Evolutionary conservation across 1,284 basidiomycete species (phyloP), one percentile per base, ranked within the genome.

Genomic region (Anthracocystis panici-leucophaei): DNA sequence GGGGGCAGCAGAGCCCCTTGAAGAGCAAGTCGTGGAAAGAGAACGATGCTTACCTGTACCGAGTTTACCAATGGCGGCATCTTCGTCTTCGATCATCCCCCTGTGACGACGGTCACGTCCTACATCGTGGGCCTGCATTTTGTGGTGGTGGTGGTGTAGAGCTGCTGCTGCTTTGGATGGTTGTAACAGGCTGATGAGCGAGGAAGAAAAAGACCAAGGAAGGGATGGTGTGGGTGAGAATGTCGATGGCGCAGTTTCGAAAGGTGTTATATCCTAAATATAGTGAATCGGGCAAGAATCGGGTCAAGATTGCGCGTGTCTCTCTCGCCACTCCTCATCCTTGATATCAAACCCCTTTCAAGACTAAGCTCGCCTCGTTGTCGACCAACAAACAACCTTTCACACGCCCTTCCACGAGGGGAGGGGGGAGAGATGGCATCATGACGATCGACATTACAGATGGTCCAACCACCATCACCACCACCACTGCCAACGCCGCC

Each of bases 51-150:
- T 21, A 56, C 54, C 54, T 56, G 62, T 42, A 7, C 79, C 79
- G 16, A 80, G 73, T 49, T 74, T 75, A 18, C 79, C 79, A 18
- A 72, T 61, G 14, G 75, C 74, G 14, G 79, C 79, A 54, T 80
- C 79, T 29, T 80, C 77, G 48, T 79, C 76, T 29, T 80, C 79
- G 42, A 66, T 66, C 50, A 65, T 57, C 23, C 75, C 74, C 8
- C 77, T 50, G 53, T 76, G 74, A 20, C 65, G 68, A 7, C 78
- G 76, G 18, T 62, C 71, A 5, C 78, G 76, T 14, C 65, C 71
- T 20, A 65, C 38, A 41, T 74, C 71, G 62, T 74, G 71, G 8
- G 63, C 57, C 61, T 55, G 53, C 70, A 63, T 67, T 9, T 8
- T 56, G 41, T 12, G 16, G 16, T 20, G 16, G 16, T 25, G 6